Evolutionary conservation across 345 rosid genomes (phyloP).

Genomic region (Schrenkiella parvula): DNA sequence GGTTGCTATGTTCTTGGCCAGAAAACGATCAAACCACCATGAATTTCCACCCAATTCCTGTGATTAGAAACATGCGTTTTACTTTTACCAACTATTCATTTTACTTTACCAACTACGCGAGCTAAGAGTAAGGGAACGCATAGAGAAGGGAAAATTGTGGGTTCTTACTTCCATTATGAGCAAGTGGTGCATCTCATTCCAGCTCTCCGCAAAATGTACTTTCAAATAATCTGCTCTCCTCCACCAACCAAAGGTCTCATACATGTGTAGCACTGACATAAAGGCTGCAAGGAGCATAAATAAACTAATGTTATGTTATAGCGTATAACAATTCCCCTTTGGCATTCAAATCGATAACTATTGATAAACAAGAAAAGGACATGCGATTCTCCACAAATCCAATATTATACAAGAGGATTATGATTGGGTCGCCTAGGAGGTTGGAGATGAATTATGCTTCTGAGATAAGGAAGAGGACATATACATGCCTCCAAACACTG

Average conservation of each 20-base stretch:
- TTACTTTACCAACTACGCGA: not conserved
- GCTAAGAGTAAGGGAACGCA: not conserved
- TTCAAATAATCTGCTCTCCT: conserved; percentile 91
- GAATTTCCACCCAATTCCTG: conserved; percentile 96
- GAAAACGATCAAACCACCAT: conserved; percentile 97
- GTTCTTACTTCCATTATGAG: conserved; percentile 94
- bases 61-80: conserved; percentile 20
- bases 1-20: conserved; percentile 75
- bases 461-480: not conserved
- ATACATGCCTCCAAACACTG: not conserved
- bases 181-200: conserved; percentile 99
- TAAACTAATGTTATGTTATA: not conserved
- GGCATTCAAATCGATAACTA: not conserved
- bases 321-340: not conserved
- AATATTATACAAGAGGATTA: not conserved
- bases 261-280: conserved; percentile 92
- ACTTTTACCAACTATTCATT: conserved; percentile 4
- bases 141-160: not conserved
- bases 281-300: conserved; percentile 53
- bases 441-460: not conserved
- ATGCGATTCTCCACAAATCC: not conserved
- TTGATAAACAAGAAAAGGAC: not conserved
- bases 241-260: conserved; percentile 99
- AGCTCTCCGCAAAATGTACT: conserved; percentile 99
- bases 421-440: not conserved